Evolutionary conservation across 352 stramenopile genomes (phyloP).

Genomic region (Phytophthora meadii): DNA sequence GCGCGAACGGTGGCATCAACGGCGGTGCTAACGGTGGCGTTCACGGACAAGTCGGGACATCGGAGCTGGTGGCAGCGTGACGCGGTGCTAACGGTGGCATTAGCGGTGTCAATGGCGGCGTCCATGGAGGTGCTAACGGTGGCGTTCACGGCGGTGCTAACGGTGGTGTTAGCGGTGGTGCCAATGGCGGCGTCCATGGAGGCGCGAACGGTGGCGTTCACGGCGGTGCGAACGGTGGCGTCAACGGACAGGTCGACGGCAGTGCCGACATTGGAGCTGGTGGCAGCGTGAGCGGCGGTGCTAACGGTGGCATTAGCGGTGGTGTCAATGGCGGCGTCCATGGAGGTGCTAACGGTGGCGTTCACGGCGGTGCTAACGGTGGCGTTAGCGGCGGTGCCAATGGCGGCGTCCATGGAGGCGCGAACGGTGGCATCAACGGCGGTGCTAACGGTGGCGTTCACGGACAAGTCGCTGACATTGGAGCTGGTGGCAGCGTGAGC

Average conservation of each 20-base stretch:
- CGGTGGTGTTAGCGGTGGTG: too few species aligned
- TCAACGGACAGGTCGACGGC: not conserved
- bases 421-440: not conserved
- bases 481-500: not conserved
- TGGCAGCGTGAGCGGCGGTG: not conserved
- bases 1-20: not conserved
- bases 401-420: too few species aligned
- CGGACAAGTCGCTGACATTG: not conserved
- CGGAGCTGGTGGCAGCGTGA: not conserved
- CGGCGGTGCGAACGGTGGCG: not conserved
- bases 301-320: not conserved
- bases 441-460: not conserved
- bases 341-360: not conserved
- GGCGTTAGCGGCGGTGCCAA: not conserved
- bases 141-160: too few species aligned
- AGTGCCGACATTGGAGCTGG: not conserved
- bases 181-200: not conserved
- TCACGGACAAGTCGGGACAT: too few species aligned
- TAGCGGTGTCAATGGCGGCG: too few species aligned
- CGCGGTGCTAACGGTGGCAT: not conserved
- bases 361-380: not conserved
- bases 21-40: not conserved
- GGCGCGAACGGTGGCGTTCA: not conserved
- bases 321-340: not conserved
- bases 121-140: too few species aligned